These are phyloP conservation scores for Penicillium canariense DNA, from an alignment of 495 filamentous ascomycete species.

Conservation along the genomic window DNA sequence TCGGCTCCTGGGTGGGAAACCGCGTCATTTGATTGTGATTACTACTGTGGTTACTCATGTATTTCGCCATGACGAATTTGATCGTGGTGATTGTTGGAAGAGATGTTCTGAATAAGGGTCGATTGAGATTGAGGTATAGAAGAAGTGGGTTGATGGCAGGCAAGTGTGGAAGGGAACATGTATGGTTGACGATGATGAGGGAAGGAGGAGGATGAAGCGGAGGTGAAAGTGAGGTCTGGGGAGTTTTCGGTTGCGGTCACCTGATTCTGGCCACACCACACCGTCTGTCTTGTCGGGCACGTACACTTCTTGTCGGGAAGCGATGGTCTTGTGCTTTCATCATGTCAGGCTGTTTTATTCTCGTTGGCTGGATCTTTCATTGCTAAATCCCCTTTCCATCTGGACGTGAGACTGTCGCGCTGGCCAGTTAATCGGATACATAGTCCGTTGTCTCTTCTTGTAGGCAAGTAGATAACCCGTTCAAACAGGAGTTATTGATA, in stretches of 20 bases:
- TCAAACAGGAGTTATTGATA: too few relatives aligned
- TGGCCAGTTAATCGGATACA: too few relatives aligned
- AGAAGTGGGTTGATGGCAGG: not conserved
- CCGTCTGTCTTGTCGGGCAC: too few relatives aligned
- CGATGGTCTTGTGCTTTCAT: too few relatives aligned
- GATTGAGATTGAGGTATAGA: constrained; percentile 1
- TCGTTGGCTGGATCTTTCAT: too few relatives aligned
- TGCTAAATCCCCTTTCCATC: too few relatives aligned
- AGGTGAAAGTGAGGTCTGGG: constrained; percentile 1
- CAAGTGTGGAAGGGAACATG: not conserved
- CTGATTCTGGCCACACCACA: not conserved
- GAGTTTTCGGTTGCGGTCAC: constrained; percentile 10
- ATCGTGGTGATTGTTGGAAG: constrained; percentile 5
- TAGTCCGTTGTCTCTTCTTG: too few relatives aligned
- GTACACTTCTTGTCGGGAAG: too few relatives aligned
- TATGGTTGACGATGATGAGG: too few relatives aligned
- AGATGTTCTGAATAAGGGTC: not conserved
- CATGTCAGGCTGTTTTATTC: too few relatives aligned
- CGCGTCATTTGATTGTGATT: constrained; percentile 66
- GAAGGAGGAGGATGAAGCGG: not conserved
- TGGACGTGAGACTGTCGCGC: too few relatives aligned
- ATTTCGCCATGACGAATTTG: constrained; percentile 49
- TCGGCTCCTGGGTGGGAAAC: constrained; percentile 47
- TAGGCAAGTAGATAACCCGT: too few relatives aligned
- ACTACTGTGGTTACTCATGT: constrained; percentile 64